Evolutionary conservation across 768 basidiomycete genomes (phyloP), one percentile per base, ranked within the genome.

Genomic region (Austroboletus eburneus): DNA sequence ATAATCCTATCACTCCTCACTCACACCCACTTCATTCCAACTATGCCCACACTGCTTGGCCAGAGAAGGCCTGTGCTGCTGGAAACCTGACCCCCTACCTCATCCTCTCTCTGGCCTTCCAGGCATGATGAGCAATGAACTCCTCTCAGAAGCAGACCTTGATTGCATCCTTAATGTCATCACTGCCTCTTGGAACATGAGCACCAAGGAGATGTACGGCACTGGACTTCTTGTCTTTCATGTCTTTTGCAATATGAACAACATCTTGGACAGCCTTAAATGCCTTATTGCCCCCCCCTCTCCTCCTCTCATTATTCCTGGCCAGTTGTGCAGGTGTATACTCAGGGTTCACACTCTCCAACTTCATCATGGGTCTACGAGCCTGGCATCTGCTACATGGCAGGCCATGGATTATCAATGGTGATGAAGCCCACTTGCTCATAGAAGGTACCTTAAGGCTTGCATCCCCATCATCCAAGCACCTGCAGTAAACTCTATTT

Each of bases 381-480:
- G 74, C 76, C 1, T 80, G 76, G 77, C 76, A 80, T 49, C 56
- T 70, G 0, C 43, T 78, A 0, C 45, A 50, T 36, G 9, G 17
- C 3, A 5, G 3, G 0, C 10, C 14, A 0, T 49, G 38, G 37
- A 1, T 1, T 2, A 40, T 46, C 37, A 48, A 58, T 33, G 16
- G 35, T 1, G 18, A 36, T 0, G 57, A 59, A 22, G n/a, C 57
- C 10, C 51, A 63, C 2, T 42, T 50, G 1, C 18, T 58, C 1
- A n/a, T 66, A 0, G 12, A 47, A 17, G 54, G 46, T 1, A 40
- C 38, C 0, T 5, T 22, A 0, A 22, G n/a, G 1, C 32, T 53
- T 9, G 41, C 48, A 4, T 48, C 52, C 1, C 2, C 36, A 4
- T 3, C 12, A 6, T 5, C 17, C 1, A 32, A 33, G 24, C 17